Conservation (phyloP, 139 green algal species). For the Tetradesmus lagerheimii region DNA sequence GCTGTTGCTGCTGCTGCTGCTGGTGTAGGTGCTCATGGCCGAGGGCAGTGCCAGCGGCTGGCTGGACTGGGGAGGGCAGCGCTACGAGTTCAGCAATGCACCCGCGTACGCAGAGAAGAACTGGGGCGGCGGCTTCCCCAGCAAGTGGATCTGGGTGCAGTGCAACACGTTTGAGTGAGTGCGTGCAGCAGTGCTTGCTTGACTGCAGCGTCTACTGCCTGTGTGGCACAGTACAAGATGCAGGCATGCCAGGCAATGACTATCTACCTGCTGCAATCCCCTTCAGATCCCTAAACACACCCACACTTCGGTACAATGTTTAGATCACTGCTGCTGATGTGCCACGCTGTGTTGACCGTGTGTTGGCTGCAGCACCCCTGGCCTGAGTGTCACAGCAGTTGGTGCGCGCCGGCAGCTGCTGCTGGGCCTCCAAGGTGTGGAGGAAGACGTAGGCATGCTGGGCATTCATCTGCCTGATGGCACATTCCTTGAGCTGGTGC, state of each 20-base stretch:
- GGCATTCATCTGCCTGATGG: constrained; percentile 79
- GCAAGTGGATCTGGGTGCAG: constrained; percentile 94
- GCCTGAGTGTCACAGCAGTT: constrained; percentile 88
- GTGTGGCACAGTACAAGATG: no score
- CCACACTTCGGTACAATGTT: no score
- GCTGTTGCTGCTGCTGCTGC: not conserved
- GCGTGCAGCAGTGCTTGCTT: not conserved
- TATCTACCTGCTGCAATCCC: no score
- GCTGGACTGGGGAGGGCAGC: constrained; percentile 89
- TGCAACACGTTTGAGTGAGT: constrained; percentile 93
- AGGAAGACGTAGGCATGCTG: constrained; percentile 95
- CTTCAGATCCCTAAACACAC: no score
- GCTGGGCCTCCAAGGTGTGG: constrained; percentile 73
- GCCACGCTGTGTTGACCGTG: not conserved
- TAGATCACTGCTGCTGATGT: no score
- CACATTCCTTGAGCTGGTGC: constrained; percentile 92
- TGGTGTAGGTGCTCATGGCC: constrained; percentile 89
- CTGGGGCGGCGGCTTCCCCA: constrained; percentile 94
- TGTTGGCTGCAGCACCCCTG: constrained; percentile 54
- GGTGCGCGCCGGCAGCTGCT: constrained; percentile 74
- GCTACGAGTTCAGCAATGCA: constrained; percentile 74
- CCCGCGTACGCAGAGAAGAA: constrained; percentile 97
- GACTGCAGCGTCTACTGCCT: no score
- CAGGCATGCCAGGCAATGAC: no score
- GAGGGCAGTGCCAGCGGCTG: constrained; percentile 87